Evolutionary conservation across 2,329 filamentous ascomycete genomes (phyloP), one percentile per base, ranked within the genome.

Genomic region (Calonectria ilicicola): DNA sequence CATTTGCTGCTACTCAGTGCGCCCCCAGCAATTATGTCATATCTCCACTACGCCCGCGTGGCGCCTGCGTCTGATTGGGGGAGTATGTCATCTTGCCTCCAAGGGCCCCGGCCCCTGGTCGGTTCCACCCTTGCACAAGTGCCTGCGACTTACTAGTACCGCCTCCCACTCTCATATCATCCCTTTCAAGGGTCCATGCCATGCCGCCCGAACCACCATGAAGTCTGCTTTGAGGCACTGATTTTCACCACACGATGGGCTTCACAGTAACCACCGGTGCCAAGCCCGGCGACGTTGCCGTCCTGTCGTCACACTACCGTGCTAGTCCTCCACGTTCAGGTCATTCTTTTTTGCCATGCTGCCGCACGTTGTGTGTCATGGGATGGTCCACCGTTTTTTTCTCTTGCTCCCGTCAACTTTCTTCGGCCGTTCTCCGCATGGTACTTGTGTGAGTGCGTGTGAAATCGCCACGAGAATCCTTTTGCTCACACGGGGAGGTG

Each of bases 21-120:
- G 70, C 66, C 69, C 69, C 58, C 56, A 69, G 67, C 62, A 65
- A 71, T 77, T 80, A 81, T 80, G 79, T 81, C 79, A 81, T 81
- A 74, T 75, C 76, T 72, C 77, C 79, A 79, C 78, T 71, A 32
- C 64, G 68, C 44, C 72, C 65, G 69, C 71, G 75, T 64, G 64
- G 69, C 62, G 58, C 29, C 49, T 64, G 38, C 65, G 32, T 73
- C 67, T 81, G 73, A 80, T 81, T 81, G 79, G 79, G 65, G 46
- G 70, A 47, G 75, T 75, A 79, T 82, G 81, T 80, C 81, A 81
- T 82, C 78, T 75, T 82, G 75, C 79, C 47, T 78, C 79, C 65
- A 69, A 71, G 74, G 68, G 71, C 74, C 75, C 72, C 58, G 65
- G 63, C 72, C 75, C 77, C 76, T 80, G 72, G 75, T 76, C 65